Base-by-base conservation (phyloP, 805 yeast genomes). In the Myxozyma kluyveri region DNA sequence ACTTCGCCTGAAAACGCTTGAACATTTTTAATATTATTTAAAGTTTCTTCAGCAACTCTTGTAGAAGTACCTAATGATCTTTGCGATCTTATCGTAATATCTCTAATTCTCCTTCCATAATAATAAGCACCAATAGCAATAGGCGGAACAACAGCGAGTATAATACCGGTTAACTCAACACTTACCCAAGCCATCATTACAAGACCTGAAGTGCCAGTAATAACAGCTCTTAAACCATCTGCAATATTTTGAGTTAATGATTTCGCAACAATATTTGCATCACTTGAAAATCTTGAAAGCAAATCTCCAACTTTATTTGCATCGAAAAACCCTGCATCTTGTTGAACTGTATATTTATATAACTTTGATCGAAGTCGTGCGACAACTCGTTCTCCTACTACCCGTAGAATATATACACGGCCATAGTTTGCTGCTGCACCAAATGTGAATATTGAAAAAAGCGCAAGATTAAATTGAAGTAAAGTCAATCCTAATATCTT, bases 111-210 rank as follows among this genome's bases (percentile, higher is more conserved):
- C 52, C 83, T 77, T 53, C 98, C 98, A 67, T 90, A 91, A 32
- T 86, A 77, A 63, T 84, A 71, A 0, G 96, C 88, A 75, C 88
- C 84, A 4, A 82, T 70, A 37, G 88, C 82, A 43, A 90, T 74
- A 1, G 96, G 95, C 2, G 97, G 97, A 50, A 87, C 83, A 49
- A 89, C 72, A 32, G 88, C 63, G 54, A 86, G 73, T 84, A 91
- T 87, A 50, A 86, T 83, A 10, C 61, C 81, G 0, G 97, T 88
- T 55, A 91, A 73, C 63, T 89, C 82, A 74, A 86, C 78, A 32
- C 93, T 84, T 5, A 90, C 91, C 62, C 81, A 80, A 57, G 86
- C 74, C 98, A 91, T 91, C 96, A 90, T 88, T 2, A 86, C 79
- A 42, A 90, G 72, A 3, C 97, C 98, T 36, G 88, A 95, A 42